Evolutionary conservation across 768 basidiomycete species (phyloP), one percentile per base, ranked within the genome.

Genomic region (Collybia mongolica): DNA sequence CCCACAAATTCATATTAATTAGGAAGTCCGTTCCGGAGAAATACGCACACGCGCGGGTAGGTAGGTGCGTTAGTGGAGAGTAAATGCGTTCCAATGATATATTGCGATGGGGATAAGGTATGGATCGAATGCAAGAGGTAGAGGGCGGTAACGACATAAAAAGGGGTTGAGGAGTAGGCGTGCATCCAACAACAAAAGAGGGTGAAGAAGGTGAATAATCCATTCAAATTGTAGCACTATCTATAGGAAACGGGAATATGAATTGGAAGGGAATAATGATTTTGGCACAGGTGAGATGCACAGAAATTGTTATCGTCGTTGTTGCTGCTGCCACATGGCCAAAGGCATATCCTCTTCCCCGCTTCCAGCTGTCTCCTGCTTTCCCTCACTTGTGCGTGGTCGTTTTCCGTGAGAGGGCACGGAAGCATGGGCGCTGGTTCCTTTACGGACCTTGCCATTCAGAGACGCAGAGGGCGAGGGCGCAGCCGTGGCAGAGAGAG

Each of bases 271-370:
- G 44, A 52, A 39, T 44, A 39, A 39, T 23, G 32, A 29, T 28
- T 41, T n/a, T 19, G 43, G 28, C 37, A 47, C 40, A 51, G 49
- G 41, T 44, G 48, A 46, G 29, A 50, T 54, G 44, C 42, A 40
- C 29, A 38, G 47, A 40, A 36, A 50, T 47, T 44, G 63, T 75
- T 67, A 82, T 62, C 75, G 74, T 60, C 83, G 75, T 58, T 80
- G 83, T 61, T 85, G 88, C 60, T 86, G 87, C 65, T 90, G 88
- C 76, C 83, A 90, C 49, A 89, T 66, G 17, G 90, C 88, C 42
- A 93, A 72, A 17, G 90, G 90, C 35, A 90, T 70, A 61, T 92
- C 90, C 62, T 92, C 90, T 60, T 89, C 87, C 22, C 71, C 71
- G 37, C 58, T 68, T 17, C 61, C 68, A 41, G 58, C 60, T 14